A percentile compares a stretch with the other conserved stretches of the same genome.
Evolutionary conservation across 2,329 filamentous ascomycete species (phyloP).

Genomic region (Knufia fluminis): DNA sequence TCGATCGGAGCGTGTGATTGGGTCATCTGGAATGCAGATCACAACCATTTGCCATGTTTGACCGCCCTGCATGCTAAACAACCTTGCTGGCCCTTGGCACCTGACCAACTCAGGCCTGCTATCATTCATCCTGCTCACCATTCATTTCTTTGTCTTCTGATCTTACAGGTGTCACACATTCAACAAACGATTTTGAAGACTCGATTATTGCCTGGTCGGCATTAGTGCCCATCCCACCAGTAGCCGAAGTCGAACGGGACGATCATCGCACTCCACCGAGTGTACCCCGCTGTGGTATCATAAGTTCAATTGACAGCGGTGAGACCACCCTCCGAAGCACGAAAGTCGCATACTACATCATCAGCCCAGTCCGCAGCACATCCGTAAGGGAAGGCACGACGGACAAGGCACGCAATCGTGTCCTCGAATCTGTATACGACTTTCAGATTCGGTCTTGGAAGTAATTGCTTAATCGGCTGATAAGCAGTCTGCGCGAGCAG

Average conservation of each 20-base stretch:
- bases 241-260: not conserved
- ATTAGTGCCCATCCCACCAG: not conserved
- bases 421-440: too few species aligned
- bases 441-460: too few species aligned
- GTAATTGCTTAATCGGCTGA: slow-evolving; percentile 1
- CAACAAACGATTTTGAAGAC: not conserved
- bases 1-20: not conserved
- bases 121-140: not conserved
- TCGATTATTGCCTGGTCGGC: not conserved
- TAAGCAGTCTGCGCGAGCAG: not conserved
- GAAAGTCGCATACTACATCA: not conserved
- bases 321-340: not conserved
- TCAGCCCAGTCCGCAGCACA: not conserved
- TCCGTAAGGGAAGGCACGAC: not conserved
- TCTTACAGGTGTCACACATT: not conserved
- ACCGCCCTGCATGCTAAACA: slow-evolving; percentile 2
- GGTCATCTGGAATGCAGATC: slow-evolving; percentile 3
- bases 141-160: not conserved
- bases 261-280: not conserved
- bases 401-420: too few species aligned
- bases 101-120: slow-evolving; percentile 2
- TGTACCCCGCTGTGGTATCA: not conserved
- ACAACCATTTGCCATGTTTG: slow-evolving; percentile 1
- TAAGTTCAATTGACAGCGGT: not conserved
- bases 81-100: slow-evolving; percentile 1